Evolutionary conservation across 805 yeast species (phyloP).

Genomic region (Candida piceae): DNA sequence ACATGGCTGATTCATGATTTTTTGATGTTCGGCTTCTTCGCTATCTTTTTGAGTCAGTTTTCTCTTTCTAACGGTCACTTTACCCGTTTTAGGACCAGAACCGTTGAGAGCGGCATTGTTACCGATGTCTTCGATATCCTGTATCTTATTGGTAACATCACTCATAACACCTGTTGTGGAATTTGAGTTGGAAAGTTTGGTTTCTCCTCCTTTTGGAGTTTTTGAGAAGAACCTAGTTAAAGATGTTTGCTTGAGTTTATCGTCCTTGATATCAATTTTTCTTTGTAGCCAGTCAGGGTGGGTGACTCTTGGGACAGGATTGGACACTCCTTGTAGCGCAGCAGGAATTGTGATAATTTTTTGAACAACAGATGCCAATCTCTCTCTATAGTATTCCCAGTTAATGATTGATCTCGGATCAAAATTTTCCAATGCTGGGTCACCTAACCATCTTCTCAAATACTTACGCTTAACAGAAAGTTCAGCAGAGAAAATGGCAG

Average conservation of each 20-base stretch:
- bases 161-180: constrained; percentile 28
- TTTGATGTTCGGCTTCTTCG: constrained; percentile 41
- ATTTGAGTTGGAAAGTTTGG: no score
- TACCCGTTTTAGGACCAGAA: constrained; percentile 35
- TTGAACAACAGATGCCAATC: constrained; percentile 89
- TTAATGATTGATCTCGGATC: constrained; percentile 88
- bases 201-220: constrained; percentile 35
- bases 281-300: constrained; percentile 92
- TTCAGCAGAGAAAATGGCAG: constrained; percentile 90
- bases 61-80: constrained; percentile 45
- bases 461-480: constrained; percentile 60
- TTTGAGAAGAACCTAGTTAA: constrained; percentile 53
- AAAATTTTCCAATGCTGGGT: constrained; percentile 67
- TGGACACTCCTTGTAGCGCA: constrained; percentile 78
- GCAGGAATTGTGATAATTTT: constrained; percentile 97
- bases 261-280: constrained; percentile 54
- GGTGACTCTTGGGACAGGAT: constrained; percentile 91
- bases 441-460: constrained; percentile 82
- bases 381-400: constrained; percentile 88
- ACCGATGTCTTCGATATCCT: constrained; percentile 76
- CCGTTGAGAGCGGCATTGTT: constrained; percentile 22
- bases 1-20: constrained; percentile 45
- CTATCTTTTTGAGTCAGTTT: constrained; percentile 31
- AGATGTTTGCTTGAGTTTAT: constrained; percentile 66
- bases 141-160: constrained; percentile 34